phyloP scores from a whole-genome alignment of 768 basidiomycete species.

The Termitomyces sp. region DNA sequence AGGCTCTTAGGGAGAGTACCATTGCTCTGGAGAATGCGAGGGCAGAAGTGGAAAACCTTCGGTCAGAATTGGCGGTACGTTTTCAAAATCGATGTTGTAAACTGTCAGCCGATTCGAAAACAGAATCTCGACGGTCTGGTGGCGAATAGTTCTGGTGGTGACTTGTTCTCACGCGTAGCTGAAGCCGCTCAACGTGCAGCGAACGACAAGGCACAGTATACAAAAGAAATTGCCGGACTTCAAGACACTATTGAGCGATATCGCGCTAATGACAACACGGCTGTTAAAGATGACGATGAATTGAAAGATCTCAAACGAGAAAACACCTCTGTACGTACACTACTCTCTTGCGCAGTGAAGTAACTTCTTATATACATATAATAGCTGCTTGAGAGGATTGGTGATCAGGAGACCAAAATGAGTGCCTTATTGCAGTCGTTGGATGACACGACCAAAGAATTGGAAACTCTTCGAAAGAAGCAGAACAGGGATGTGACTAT shows the following conservation, averaged over 20 bases:
- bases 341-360: not conserved
- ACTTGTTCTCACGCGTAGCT: constrained; percentile 41
- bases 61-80: constrained; percentile 74
- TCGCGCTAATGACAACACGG: constrained; percentile 19
- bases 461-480: constrained; percentile 57
- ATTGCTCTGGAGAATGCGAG: constrained; percentile 85
- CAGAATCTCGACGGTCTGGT: constrained; percentile 69
- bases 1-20: constrained; percentile 84
- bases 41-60: constrained; percentile 80
- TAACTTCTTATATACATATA: constrained; percentile 1
- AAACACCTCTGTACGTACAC: constrained; percentile 19
- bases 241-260: constrained; percentile 43
- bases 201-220: constrained; percentile 46
- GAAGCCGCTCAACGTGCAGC: constrained; percentile 46
- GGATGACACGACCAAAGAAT: constrained; percentile 38
- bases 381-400: constrained; percentile 24
- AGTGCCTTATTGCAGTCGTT: constrained; percentile 25
- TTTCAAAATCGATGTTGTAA: not conserved
- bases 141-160: constrained; percentile 34
- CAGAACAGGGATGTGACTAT: constrained; percentile 54
- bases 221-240: constrained; percentile 54
- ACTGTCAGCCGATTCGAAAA: not conserved
- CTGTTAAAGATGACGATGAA: constrained; percentile 7
- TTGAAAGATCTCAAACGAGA: constrained; percentile 10
- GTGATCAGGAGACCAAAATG: constrained; percentile 24